phyloP scores from a whole-genome alignment of 2,329 filamentous ascomycete species.

The Orbilia javanica region DNA sequence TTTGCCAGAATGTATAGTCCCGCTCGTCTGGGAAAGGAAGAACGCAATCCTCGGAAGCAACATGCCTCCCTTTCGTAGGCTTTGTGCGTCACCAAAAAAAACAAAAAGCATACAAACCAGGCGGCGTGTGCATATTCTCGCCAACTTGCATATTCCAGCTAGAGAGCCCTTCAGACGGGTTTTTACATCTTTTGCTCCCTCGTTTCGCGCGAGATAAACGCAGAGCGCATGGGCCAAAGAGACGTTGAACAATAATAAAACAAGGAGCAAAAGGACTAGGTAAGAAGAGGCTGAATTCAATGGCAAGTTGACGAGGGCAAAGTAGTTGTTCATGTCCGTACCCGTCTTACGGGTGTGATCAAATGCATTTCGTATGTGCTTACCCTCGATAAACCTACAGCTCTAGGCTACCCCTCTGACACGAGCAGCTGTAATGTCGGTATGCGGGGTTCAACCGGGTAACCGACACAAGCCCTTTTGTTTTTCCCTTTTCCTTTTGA shows the following conservation, averaged over 20 bases:
- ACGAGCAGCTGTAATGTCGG: slow-evolving; percentile 24
- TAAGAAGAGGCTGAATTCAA: slow-evolving; percentile 23
- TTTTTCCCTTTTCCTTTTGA: background rate
- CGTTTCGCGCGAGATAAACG: background rate
- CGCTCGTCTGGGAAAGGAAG: slow-evolving; percentile 28
- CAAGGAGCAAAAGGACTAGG: background rate
- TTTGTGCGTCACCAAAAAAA: slow-evolving; percentile 2
- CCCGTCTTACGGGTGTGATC: slow-evolving; percentile 43
- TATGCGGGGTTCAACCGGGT: slow-evolving; percentile 19
- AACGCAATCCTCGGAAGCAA: slow-evolving; percentile 18
- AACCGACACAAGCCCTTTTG: slow-evolving; percentile 1
- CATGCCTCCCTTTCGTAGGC: slow-evolving; percentile 9
- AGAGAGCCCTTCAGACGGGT: background rate
- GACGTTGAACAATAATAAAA: background rate
- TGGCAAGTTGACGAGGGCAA: background rate
- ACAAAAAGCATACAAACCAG: background rate
- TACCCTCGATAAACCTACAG: slow-evolving; percentile 27
- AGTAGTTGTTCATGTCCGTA: slow-evolving; percentile 22
- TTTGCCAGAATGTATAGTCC: slow-evolving; percentile 16
- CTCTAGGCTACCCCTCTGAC: slow-evolving; percentile 4
- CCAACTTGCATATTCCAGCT: background rate
- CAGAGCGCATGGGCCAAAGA: slow-evolving; percentile 1
- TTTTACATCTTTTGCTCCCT: slow-evolving; percentile 2
- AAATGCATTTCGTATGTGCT: slow-evolving; percentile 39
- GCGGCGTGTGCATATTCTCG: background rate